Evolutionary conservation across 2,329 filamentous ascomycete species (phyloP), one percentile per base, ranked within the genome.

Genomic region (Dactylonectria estremocensis): DNA sequence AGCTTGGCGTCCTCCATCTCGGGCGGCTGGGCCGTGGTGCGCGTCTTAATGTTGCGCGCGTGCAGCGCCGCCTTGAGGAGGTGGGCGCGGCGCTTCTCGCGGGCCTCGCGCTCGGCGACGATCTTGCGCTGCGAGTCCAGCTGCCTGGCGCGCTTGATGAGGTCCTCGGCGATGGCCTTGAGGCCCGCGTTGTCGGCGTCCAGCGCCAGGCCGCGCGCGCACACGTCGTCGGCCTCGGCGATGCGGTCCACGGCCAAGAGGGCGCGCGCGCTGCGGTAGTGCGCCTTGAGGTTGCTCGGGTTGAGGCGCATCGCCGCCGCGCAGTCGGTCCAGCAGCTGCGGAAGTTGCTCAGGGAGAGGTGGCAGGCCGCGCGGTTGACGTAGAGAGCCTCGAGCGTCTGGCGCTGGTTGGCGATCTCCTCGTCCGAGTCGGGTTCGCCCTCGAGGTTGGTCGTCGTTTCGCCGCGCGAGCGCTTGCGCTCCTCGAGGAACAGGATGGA

Each of bases 311-410:
- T 87, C 1, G 93, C 92, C 8, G 90, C 87, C 2, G 92, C 93
- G 80, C 95, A 96, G 85, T 98, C 96, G 54, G 92, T 87, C 76
- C 92, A 97, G 82, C 93, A 95, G 69, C 90, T 92, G 70, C 95
- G 91, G 83, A 95, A 96, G 84, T 99, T 99, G 79, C 90, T 89
- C 72, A 98, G 87, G 80, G 95, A 92, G 68, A 99, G 86, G 80
- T 98, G 93, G 82, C 94, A 97, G 31, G 97, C 90, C 1, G 95
- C 95, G 68, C 96, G 91, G 82, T 99, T 99, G 69, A 92, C 89
- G 80, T 95, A 91, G 68, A 94, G 91, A 2, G 90, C 88, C 82
- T 97, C 95, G 64, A 95, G 88, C 56, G 93, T 85, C 63, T 85
- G 82, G 52, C 84, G 86, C 81, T 95, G 89, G 73, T 89, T 84